A percentile compares a stretch with the other conserved stretches of the same genome.
These are phyloP conservation scores for Penicillium roqueforti DNA, from an alignment of 495 filamentous ascomycete genomes.

Conservation along the genomic window DNA sequence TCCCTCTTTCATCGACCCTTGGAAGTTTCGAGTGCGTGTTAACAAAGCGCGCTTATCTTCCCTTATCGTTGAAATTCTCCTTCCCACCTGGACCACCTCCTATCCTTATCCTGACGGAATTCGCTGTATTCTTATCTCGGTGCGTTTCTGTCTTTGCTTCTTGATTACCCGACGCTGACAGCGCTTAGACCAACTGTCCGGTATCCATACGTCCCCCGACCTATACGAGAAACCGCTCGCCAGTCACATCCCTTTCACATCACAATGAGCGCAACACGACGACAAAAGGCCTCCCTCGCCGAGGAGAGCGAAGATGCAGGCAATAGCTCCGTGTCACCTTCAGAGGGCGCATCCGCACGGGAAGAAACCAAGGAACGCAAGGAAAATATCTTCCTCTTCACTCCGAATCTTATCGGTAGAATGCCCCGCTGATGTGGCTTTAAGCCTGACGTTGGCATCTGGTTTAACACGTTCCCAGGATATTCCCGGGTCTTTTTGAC, in stretches of 20 bases:
- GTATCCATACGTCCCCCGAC: background rate
- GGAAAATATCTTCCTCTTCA: constrained; percentile 96
- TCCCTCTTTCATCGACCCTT: background rate
- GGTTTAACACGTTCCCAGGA: constrained; percentile 49
- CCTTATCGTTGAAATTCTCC: constrained; percentile 3
- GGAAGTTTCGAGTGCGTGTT: background rate
- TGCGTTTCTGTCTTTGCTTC: background rate
- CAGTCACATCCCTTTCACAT: background rate
- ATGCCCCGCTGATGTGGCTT: background rate
- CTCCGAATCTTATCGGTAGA: constrained; percentile 89
- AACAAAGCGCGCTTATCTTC: constrained; percentile 11
- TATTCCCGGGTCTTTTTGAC: constrained; percentile 87
- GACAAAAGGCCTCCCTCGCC: constrained; percentile 41
- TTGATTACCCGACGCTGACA: background rate
- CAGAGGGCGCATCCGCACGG: constrained; percentile 19
- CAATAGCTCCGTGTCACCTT: constrained; percentile 31
- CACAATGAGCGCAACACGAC: constrained; percentile 43
- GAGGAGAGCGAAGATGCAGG: constrained; percentile 34
- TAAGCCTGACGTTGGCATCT: too few species aligned
- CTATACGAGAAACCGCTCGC: background rate
- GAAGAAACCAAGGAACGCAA: constrained; percentile 53
- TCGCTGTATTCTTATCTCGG: constrained; percentile 3
- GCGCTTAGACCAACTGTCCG: background rate
- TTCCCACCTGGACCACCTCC: constrained; percentile 2
- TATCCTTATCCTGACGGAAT: constrained; percentile 6